These are phyloP conservation scores for Fusarium xyrophilum DNA, from an alignment of 2,329 filamentous ascomycete genomes.

Conservation along the genomic window DNA sequence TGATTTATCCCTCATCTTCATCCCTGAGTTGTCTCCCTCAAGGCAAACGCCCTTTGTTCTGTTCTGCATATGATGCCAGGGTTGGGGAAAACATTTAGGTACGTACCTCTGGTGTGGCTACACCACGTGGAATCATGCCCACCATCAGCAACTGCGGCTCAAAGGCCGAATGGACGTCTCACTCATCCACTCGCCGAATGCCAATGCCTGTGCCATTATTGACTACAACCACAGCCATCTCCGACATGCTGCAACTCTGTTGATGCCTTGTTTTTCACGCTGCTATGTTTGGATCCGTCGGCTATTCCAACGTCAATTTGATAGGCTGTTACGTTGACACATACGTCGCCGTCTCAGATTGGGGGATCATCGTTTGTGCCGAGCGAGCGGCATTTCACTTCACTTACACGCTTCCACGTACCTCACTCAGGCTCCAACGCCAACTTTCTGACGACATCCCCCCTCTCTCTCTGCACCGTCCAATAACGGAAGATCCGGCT, in stretches of 20 bases:
- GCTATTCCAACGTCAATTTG: conserved; percentile 7
- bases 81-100: conserved; percentile 5
- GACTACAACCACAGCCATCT: conserved; percentile 22
- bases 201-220: conserved; percentile 1
- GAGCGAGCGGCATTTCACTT: conserved; percentile 26
- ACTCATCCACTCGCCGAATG: too few species aligned
- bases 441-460: conserved; percentile 26
- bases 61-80: conserved; percentile 5
- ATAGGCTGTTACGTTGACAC: conserved; percentile 35
- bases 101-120: conserved; percentile 31
- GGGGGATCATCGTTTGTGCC: conserved; percentile 14
- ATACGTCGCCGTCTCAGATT: conserved; percentile 33
- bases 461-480: conserved; percentile 6
- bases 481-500: conserved; percentile 25
- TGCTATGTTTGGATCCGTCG: conserved; percentile 5
- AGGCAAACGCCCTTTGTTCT: conserved; percentile 1
- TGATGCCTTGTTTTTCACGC: conserved; percentile 15
- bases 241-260: conserved; percentile 1
- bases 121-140: conserved; percentile 39
- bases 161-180: conserved; percentile 30
- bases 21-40: conserved; percentile 2
- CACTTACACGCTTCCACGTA: conserved; percentile 27
- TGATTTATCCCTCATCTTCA: background rate
- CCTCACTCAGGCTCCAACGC: conserved; percentile 1
- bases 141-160: conserved; percentile 29